A percentile compares a stretch with the other conserved stretches of the same genome.
These are phyloP conservation scores for Penicillium manginii DNA, from an alignment of 495 filamentous ascomycete genomes.

Conservation along the genomic window DNA sequence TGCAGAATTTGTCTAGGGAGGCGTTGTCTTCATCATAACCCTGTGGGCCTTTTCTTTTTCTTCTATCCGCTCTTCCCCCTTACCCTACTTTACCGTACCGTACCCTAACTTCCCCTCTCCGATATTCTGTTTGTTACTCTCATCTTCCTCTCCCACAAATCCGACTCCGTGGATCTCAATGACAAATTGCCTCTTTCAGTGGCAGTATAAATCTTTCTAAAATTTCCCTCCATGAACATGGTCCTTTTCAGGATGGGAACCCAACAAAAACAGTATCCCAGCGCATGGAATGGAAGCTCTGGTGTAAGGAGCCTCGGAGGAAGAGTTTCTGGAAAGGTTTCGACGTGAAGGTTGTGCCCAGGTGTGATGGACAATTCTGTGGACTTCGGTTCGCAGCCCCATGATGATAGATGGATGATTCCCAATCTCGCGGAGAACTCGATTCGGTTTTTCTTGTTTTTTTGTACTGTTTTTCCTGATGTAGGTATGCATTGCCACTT, in stretches of 20 bases:
- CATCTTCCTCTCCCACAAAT: constrained; percentile 18
- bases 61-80: constrained; percentile 5
- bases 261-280: neutral
- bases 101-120: too few species aligned
- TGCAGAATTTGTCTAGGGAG: constrained; percentile 57
- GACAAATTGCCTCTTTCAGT: constrained; percentile 25
- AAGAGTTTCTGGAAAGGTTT: constrained; percentile 21
- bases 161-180: constrained; percentile 32
- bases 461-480: too few species aligned
- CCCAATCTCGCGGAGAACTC: constrained; percentile 34
- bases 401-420: constrained; percentile 40
- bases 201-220: constrained; percentile 29
- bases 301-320: constrained; percentile 9
- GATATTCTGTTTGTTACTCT: constrained; percentile 6
- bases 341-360: too few species aligned
- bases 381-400: constrained; percentile 17
- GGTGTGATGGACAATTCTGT: constrained; percentile 19
- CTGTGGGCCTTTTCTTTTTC: constrained; percentile 44
- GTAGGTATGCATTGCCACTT: constrained; percentile 43
- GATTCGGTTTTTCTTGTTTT: constrained; percentile 25
- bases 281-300: constrained; percentile 3
- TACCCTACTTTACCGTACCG: neutral
- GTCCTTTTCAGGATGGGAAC: too few species aligned
- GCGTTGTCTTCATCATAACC: constrained; percentile 56
- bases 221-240: too few species aligned